Percentiles rank a stretch among this genome's conserved stretches.
Conservation (phyloP, 805 yeast genomes). For the Zygotorulaspora chibaensis region DNA sequence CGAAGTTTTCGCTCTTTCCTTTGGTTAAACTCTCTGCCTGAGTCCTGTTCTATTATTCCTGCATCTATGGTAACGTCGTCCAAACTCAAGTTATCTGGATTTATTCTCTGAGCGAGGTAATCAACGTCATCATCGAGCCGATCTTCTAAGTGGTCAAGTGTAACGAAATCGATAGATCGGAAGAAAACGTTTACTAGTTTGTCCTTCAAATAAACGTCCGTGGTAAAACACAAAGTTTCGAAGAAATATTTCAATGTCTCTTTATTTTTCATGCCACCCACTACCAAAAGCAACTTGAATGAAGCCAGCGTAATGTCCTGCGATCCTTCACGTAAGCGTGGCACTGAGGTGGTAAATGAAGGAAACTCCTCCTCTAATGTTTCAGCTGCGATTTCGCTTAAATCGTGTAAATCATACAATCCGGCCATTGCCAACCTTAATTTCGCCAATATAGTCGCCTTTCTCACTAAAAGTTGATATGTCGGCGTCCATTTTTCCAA, state of each 20-base stretch:
- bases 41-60: conserved; percentile 19
- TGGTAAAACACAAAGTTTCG: conserved; percentile 51
- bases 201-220: conserved; percentile 48
- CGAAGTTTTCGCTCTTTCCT: conserved; percentile 23
- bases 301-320: conserved; percentile 61
- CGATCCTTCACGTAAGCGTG: conserved; percentile 26
- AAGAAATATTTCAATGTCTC: conserved; percentile 60
- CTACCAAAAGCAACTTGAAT: conserved; percentile 58
- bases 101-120: conserved; percentile 27
- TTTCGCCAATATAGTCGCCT: conserved; percentile 57
- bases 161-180: conserved; percentile 59
- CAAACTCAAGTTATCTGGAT: conserved; percentile 17
- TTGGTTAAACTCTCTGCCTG: conserved; percentile 19
- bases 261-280: conserved; percentile 74
- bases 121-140: conserved; percentile 64
- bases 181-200: conserved; percentile 46
- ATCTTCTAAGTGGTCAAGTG: conserved; percentile 55
- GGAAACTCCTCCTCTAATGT: conserved; percentile 40
- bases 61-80: conserved; percentile 21
- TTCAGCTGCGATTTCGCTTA: conserved; percentile 51
- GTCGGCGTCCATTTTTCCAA: conserved; percentile 88
- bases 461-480: conserved; percentile 42
- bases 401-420: conserved; percentile 41
- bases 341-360: conserved; percentile 28
- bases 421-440: conserved; percentile 56